Conservation (phyloP, 2,329 filamentous ascomycete genomes). For the Penicillium sp. region DNA sequence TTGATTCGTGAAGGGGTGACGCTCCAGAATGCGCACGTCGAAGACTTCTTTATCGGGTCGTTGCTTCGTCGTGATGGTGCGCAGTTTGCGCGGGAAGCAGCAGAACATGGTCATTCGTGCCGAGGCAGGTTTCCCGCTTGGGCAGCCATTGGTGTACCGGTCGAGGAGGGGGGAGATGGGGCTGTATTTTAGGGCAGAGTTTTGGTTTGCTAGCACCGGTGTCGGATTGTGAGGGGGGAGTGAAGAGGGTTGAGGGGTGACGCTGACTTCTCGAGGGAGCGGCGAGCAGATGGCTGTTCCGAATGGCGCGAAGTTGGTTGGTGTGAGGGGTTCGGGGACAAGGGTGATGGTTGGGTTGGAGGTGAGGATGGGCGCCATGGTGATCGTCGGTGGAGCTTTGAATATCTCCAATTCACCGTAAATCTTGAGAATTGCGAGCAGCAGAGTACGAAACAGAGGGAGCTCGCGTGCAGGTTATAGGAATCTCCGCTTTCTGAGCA, state of each 20-base stretch:
- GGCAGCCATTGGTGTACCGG: slow-evolving; percentile 63
- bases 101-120: slow-evolving; percentile 87
- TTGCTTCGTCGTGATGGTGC: slow-evolving; percentile 24
- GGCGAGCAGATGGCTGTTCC: slow-evolving; percentile 82
- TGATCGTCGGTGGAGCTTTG: slow-evolving; percentile 1
- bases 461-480: background rate
- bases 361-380: slow-evolving; percentile 38
- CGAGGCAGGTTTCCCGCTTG: slow-evolving; percentile 47
- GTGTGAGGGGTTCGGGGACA: slow-evolving; percentile 66
- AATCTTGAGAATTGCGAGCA: background rate
- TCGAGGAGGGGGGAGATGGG: slow-evolving; percentile 74
- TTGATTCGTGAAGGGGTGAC: slow-evolving; percentile 92
- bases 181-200: slow-evolving; percentile 82
- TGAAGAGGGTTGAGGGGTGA: slow-evolving; percentile 51
- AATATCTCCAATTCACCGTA: background rate
- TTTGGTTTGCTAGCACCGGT: slow-evolving; percentile 75
- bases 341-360: slow-evolving; percentile 49
- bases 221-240: slow-evolving; percentile 48
- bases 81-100: slow-evolving; percentile 67
- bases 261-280: slow-evolving; percentile 53
- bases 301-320: slow-evolving; percentile 71
- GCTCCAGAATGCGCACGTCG: slow-evolving; percentile 73
- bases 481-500: slow-evolving; percentile 1
- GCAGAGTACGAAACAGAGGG: background rate
- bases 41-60: slow-evolving; percentile 50